Base-by-base conservation (phyloP, 495 filamentous ascomycete species). In the Lichenothelia convexa region DNA sequence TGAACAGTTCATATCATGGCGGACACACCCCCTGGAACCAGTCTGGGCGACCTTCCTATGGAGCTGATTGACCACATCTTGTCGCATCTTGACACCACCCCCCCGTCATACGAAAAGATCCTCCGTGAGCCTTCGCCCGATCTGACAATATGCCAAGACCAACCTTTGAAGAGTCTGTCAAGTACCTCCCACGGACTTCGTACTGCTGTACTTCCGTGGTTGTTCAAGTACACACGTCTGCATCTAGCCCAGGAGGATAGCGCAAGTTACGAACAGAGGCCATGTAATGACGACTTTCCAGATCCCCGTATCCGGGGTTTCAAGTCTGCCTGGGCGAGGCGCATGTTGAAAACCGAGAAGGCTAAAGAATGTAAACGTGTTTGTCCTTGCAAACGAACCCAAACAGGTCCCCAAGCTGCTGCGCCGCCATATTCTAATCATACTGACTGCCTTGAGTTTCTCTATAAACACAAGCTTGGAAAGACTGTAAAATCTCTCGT, bases 41-140 rank as follows among this genome's bases (percentile, higher is more conserved):
- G 20, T 13, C 24, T 29, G 9, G 15, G 2, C 2, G 24, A 26
- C 3, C 45, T 51, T 8, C 48, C 48, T 5, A 39, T 45, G n/a
- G 48, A 51, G 31, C 26, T 51, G 3, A 30, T 37, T 13, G 3
- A 41, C 11, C 39, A 47, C 2, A 45, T 51, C 37, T 13, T 51
- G 13, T 16, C 15, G 7, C 41, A 43, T 26, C 31, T 47, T 15
- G 45, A 48, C 30, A 12, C 19, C 17, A 18, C n/a, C 6, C 38
- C 48, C 15, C 48, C 48, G 3, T 51, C 48, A 8, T 12, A 32
- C 24, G n/a, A 16, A 1, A 45, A 48, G 5, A 5, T 38, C 2
- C 9, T 18, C 2, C 31, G 39, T 12, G 48, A 51, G 26, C 48
- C 48, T 1, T 32, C 5, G 16, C 18, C 45, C 7, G 3, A 32